Conservation (phyloP, 306 rosid species). For the Trichosanthes truncata region DNA sequence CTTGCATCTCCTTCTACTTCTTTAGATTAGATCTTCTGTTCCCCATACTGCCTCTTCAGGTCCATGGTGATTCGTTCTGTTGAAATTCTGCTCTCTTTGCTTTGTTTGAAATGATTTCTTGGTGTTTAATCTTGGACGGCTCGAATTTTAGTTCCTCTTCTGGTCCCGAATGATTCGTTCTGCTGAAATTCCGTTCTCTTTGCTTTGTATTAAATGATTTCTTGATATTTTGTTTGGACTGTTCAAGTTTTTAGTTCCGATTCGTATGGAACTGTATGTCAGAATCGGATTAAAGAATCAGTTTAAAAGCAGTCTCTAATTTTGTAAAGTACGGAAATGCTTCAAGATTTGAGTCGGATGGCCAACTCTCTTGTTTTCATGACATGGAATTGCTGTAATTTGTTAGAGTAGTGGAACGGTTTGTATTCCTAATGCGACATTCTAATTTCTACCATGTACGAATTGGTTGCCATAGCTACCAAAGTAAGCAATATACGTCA, state of each 20-base stretch:
- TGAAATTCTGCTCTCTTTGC: background rate
- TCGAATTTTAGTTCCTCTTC: background rate
- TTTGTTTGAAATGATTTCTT: background rate
- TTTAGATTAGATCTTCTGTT: slow-evolving; percentile 16
- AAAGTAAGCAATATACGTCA: slow-evolving; percentile 20
- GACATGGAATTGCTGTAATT: background rate
- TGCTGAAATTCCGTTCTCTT: background rate
- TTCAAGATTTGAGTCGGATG: background rate
- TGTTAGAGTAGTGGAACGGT: background rate
- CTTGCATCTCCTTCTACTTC: background rate
- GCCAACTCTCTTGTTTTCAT: background rate
- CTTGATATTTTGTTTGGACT: background rate
- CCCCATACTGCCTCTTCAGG: background rate
- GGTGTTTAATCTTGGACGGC: background rate
- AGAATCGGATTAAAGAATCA: background rate
- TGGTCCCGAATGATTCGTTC: background rate
- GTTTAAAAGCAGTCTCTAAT: background rate
- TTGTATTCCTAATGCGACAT: background rate
- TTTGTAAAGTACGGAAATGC: background rate
- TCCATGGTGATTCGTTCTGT: background rate
- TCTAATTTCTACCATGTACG: background rate
- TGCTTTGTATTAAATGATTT: background rate
- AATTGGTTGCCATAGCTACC: background rate
- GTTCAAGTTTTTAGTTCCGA: background rate
- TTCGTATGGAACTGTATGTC: background rate